phyloP scores from a whole-genome alignment of 192 early-diverging fungal genomes.

The Geranomyces michiganensis region DNA sequence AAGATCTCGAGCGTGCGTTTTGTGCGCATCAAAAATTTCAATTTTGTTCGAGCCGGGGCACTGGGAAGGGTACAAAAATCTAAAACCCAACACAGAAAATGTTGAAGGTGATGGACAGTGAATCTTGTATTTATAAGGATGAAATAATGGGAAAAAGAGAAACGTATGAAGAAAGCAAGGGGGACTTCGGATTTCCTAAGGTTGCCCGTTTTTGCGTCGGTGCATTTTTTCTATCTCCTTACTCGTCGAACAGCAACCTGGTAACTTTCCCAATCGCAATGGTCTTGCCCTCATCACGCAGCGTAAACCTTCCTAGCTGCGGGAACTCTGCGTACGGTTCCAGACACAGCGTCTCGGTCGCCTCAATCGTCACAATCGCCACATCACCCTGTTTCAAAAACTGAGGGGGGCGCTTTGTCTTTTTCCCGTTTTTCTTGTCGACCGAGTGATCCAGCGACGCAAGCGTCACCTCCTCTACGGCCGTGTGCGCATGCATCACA shows the following conservation, averaged over 20 bases:
- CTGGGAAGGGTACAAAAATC: too few species aligned
- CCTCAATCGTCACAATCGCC: conserved; percentile 84
- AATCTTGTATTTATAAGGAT: too few species aligned
- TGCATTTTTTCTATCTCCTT: too few species aligned
- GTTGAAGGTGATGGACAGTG: too few species aligned
- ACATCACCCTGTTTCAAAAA: conserved; percentile 94
- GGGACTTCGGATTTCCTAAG: too few species aligned
- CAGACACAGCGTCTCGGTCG: conserved; percentile 74
- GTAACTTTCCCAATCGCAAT: conserved; percentile 71
- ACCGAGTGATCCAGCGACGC: conserved; percentile 83
- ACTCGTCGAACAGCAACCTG: conserved; percentile 1
- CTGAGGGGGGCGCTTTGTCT: conserved; percentile 83
- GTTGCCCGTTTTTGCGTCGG: too few species aligned
- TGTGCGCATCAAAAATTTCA: too few species aligned
- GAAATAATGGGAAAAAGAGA: too few species aligned
- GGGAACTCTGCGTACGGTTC: conserved; percentile 86
- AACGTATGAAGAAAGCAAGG: too few species aligned
- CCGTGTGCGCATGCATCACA: conserved; percentile 89
- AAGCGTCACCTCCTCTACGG: conserved; percentile 80
- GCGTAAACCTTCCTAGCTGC: conserved; percentile 96
- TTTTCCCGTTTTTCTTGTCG: conserved; percentile 91
- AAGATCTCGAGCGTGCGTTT: too few species aligned
- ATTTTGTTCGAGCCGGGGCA: too few species aligned
- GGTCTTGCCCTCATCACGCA: conserved; percentile 95
- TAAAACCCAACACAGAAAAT: too few species aligned